These are phyloP conservation scores for Neurospora intermedia DNA, from an alignment of 495 filamentous ascomycete species.

Conservation along the genomic window DNA sequence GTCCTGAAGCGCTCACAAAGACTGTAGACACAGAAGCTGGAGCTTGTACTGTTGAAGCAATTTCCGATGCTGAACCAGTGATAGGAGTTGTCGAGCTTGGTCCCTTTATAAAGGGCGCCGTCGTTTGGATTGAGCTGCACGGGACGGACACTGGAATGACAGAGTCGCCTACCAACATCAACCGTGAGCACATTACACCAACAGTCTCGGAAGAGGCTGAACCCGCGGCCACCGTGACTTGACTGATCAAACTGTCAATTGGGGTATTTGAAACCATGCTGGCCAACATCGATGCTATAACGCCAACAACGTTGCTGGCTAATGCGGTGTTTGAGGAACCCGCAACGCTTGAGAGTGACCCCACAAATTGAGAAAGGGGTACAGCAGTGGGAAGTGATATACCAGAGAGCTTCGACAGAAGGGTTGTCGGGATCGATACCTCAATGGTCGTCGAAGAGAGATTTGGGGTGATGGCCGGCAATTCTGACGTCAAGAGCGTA, in stretches of 20 bases:
- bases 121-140: not conserved
- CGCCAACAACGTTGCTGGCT: slow-evolving; percentile 6
- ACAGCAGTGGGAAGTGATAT: slow-evolving; percentile 2
- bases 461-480: slow-evolving; percentile 6
- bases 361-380: slow-evolving; percentile 4
- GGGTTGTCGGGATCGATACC: slow-evolving; percentile 3
- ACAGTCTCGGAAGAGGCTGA: not conserved
- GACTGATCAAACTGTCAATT: slow-evolving; percentile 2
- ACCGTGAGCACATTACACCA: slow-evolving; percentile 3
- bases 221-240: slow-evolving; percentile 2
- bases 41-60: not conserved
- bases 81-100: not conserved
- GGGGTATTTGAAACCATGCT: slow-evolving; percentile 4
- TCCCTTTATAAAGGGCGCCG: not conserved
- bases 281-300: slow-evolving; percentile 5
- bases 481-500: not conserved
- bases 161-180: slow-evolving; percentile 5
- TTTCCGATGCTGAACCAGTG: not conserved
- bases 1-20: not conserved
- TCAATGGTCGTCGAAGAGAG: slow-evolving; percentile 3
- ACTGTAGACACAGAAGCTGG: not conserved
- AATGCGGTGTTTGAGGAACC: slow-evolving; percentile 6
- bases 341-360: slow-evolving; percentile 1
- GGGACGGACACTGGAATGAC: slow-evolving; percentile 5
- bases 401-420: slow-evolving; percentile 3